Evolutionary conservation across 257 asterid species (phyloP).

Genomic region (Nicotiana tomentosiformis): DNA sequence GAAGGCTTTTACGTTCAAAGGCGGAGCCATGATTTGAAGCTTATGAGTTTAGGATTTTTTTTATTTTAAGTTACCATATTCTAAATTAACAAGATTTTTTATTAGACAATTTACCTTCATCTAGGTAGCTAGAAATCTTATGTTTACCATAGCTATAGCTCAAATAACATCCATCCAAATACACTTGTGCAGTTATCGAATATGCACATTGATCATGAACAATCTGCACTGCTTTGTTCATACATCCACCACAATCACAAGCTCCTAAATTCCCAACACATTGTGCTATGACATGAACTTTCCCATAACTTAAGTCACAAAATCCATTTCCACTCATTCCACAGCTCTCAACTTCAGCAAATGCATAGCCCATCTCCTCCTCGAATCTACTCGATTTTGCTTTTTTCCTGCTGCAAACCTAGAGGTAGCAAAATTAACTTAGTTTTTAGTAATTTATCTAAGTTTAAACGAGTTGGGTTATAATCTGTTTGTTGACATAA

Average conservation of each 20-base stretch:
- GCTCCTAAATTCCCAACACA: conserved; percentile 44
- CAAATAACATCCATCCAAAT: conserved; percentile 49
- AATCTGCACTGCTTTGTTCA: conserved; percentile 35
- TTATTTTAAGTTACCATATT: too few relatives aligned
- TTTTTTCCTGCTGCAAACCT: conserved; percentile 33
- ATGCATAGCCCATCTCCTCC: conserved; percentile 40
- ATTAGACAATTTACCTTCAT: conserved; percentile 28
- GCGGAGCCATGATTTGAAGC: too few relatives aligned
- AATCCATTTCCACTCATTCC: conserved; percentile 37
- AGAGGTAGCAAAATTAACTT: neutral
- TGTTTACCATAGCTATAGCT: conserved; percentile 27
- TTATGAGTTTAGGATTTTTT: too few relatives aligned
- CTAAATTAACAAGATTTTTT: neutral
- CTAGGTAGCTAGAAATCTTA: conserved; percentile 13
- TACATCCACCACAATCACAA: conserved; percentile 62
- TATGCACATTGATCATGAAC: conserved; percentile 45
- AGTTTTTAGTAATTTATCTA: neutral
- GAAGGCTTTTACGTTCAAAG: too few relatives aligned
- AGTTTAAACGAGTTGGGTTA: neutral
- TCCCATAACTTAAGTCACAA: conserved; percentile 38
- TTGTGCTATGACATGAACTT: conserved; percentile 34
- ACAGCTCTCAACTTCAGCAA: conserved; percentile 43
- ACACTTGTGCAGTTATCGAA: conserved; percentile 48
- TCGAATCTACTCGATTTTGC: conserved; percentile 22
- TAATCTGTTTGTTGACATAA: neutral